These are phyloP conservation scores for Porogramme epimiltina DNA, from an alignment of 1,284 basidiomycete species.

Conservation along the genomic window DNA sequence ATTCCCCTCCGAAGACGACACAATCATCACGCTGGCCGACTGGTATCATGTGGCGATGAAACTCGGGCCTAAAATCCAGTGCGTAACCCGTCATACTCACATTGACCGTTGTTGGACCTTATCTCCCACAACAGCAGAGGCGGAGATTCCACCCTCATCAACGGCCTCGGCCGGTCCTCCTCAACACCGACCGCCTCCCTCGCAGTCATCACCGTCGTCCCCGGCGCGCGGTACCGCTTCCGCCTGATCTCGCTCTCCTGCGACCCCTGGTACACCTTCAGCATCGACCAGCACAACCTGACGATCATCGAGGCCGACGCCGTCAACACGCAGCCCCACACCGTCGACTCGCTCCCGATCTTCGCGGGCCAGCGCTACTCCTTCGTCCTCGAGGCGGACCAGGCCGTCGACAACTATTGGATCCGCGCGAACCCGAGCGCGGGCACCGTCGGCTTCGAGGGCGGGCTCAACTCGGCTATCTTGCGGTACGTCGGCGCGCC, in stretches of 20 bases:
- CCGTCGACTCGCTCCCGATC: constrained; percentile 34
- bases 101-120: background rate
- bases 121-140: background rate
- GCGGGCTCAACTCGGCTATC: constrained; percentile 52
- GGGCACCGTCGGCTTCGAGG: constrained; percentile 35
- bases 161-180: constrained; percentile 42
- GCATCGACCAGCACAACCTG: constrained; percentile 36
- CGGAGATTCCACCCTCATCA: constrained; percentile 47
- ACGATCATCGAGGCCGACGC: constrained; percentile 39
- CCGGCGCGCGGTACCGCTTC: constrained; percentile 39
- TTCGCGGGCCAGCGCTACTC: constrained; percentile 43
- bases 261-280: constrained; percentile 33
- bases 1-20: constrained; percentile 17
- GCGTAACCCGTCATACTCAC: background rate
- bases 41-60: constrained; percentile 25
- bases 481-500: constrained; percentile 52
- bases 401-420: constrained; percentile 24
- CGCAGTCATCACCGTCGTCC: constrained; percentile 34
- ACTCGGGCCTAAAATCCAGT: constrained; percentile 6
- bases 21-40: constrained; percentile 28
- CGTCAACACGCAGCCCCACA: constrained; percentile 31
- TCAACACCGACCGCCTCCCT: constrained; percentile 22
- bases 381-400: constrained; percentile 29
- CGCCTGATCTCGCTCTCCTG: constrained; percentile 52
- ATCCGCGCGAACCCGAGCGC: constrained; percentile 32